These are phyloP conservation scores for Aspergillus sp. DNA, from an alignment of 2,329 filamentous ascomycete genomes.

Conservation along the genomic window DNA sequence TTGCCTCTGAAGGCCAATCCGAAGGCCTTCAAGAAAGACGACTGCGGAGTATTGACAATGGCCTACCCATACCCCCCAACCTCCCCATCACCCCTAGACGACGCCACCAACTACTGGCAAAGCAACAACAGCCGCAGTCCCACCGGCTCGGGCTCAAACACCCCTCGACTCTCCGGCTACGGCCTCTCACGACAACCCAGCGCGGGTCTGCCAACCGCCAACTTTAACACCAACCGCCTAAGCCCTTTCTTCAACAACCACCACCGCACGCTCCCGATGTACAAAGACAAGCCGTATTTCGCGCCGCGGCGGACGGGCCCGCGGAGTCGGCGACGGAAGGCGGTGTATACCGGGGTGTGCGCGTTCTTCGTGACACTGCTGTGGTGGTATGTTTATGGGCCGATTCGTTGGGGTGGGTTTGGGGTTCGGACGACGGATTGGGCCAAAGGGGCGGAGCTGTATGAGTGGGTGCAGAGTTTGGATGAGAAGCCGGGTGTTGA, in stretches of 20 bases:
- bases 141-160: constrained; percentile 14
- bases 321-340: constrained; percentile 57
- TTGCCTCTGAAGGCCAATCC: not conserved
- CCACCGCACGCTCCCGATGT: constrained; percentile 71
- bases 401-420: constrained; percentile 9
- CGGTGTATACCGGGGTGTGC: constrained; percentile 47
- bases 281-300: constrained; percentile 94
- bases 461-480: constrained; percentile 51
- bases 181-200: constrained; percentile 47
- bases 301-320: constrained; percentile 47
- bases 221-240: constrained; percentile 28
- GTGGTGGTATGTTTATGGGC: constrained; percentile 51
- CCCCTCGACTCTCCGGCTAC: constrained; percentile 35
- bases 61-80: constrained; percentile 60
- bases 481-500: constrained; percentile 33
- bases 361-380: constrained; percentile 50
- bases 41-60: constrained; percentile 18
- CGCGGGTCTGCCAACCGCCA: constrained; percentile 25
- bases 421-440: constrained; percentile 15
- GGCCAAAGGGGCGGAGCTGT: constrained; percentile 37
- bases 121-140: constrained; percentile 48
- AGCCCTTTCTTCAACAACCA: constrained; percentile 53
- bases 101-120: constrained; percentile 53
- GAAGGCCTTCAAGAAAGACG: not conserved
- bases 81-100: constrained; percentile 47